Percentiles rank a stretch among this genome's conserved stretches.
Conservation (phyloP, 2,329 filamentous ascomycete species). For the Aspergillus persii region DNA sequence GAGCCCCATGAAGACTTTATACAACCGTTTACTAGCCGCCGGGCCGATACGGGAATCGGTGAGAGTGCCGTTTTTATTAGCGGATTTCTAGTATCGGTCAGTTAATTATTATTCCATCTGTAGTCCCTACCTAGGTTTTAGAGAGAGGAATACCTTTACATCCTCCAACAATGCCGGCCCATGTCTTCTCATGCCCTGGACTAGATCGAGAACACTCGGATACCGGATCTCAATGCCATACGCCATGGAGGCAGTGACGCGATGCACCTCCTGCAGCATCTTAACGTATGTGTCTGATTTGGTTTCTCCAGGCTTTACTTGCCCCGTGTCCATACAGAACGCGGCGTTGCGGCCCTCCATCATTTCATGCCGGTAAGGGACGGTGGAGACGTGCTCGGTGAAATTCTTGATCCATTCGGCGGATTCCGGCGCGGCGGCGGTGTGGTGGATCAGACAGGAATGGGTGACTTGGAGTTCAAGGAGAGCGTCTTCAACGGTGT, state of each 20-base stretch:
- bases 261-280: slow-evolving; percentile 73
- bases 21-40: slow-evolving; percentile 47
- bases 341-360: slow-evolving; percentile 50
- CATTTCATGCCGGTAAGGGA: slow-evolving; percentile 61
- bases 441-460: slow-evolving; percentile 68
- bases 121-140: neutral
- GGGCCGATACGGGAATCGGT: slow-evolving; percentile 48
- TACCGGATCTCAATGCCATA: slow-evolving; percentile 66
- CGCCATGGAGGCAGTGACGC: slow-evolving; percentile 70
- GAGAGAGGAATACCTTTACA: slow-evolving; percentile 43
- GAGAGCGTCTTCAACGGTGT: slow-evolving; percentile 67
- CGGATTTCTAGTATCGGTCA: slow-evolving; percentile 40
- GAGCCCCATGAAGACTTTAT: slow-evolving; percentile 49
- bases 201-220: slow-evolving; percentile 56
- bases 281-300: slow-evolving; percentile 65
- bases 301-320: slow-evolving; percentile 68
- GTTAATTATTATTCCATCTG: no score
- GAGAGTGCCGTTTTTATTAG: slow-evolving; percentile 47
- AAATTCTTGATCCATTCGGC: slow-evolving; percentile 71
- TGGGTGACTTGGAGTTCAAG: slow-evolving; percentile 68
- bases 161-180: slow-evolving; percentile 64
- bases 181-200: slow-evolving; percentile 56
- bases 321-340: slow-evolving; percentile 78
- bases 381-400: slow-evolving; percentile 74
- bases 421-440: slow-evolving; percentile 58